Evolutionary conservation across 1,284 basidiomycete species (phyloP).

Genomic region (Sporisorium scitamineum): DNA sequence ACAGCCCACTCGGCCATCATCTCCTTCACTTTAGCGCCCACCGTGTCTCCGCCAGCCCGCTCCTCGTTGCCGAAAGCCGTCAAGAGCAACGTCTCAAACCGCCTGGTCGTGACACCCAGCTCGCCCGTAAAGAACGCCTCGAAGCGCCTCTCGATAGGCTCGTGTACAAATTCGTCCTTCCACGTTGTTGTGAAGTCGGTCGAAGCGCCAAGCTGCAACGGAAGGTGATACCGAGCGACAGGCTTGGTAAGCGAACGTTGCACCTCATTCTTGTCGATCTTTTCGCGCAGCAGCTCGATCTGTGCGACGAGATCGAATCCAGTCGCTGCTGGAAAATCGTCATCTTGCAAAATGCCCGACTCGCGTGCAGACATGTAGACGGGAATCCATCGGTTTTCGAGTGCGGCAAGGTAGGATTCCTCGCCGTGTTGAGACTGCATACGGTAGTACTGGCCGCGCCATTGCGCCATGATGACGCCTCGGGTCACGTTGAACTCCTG

Average conservation of each 20-base stretch:
- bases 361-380: slow-evolving; percentile 81
- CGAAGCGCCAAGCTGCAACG: slow-evolving; percentile 13
- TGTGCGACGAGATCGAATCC: slow-evolving; percentile 83
- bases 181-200: slow-evolving; percentile 43
- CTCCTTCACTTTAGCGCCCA: background rate
- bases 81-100: slow-evolving; percentile 32
- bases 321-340: slow-evolving; percentile 76
- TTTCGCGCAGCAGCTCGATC: slow-evolving; percentile 78
- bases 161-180: slow-evolving; percentile 34
- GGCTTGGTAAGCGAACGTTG: slow-evolving; percentile 41
- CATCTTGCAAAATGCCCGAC: slow-evolving; percentile 78
- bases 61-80: slow-evolving; percentile 18
- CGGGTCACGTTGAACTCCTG: slow-evolving; percentile 74
- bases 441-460: slow-evolving; percentile 72
- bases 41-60: background rate
- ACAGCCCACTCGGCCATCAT: slow-evolving; percentile 43
- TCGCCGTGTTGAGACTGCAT: slow-evolving; percentile 77
- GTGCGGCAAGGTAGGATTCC: slow-evolving; percentile 79
- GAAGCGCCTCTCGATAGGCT: slow-evolving; percentile 21
- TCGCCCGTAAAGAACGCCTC: slow-evolving; percentile 28
- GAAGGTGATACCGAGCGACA: slow-evolving; percentile 36
- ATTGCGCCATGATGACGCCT: slow-evolving; percentile 73
- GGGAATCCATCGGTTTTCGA: slow-evolving; percentile 84
- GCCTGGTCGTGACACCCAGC: slow-evolving; percentile 26
- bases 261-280: slow-evolving; percentile 81